A percentile compares a stretch with the other conserved stretches of the same genome.
Conservation (phyloP, 1,284 basidiomycete genomes). For the Cutaneotrichosporon cutaneum region DNA sequence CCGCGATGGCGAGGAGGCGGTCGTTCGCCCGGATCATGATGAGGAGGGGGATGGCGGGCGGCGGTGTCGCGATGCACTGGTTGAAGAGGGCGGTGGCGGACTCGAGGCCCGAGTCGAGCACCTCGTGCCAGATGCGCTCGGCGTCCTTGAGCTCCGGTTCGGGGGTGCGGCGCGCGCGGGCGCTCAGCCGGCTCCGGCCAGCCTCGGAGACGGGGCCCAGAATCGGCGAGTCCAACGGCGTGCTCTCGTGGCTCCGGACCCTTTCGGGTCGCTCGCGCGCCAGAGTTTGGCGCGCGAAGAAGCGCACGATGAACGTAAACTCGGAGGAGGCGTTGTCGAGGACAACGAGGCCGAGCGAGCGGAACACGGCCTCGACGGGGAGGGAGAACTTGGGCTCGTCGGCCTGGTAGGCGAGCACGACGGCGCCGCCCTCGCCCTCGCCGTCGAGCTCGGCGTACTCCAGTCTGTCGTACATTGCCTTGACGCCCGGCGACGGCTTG, state of each 20-base stretch:
- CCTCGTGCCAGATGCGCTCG: constrained; percentile 74
- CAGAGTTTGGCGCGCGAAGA: constrained; percentile 60
- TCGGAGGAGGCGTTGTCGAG: constrained; percentile 91
- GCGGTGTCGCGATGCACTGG: constrained; percentile 54
- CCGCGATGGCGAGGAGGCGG: constrained; percentile 67
- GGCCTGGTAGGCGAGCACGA: constrained; percentile 78
- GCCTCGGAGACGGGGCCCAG: constrained; percentile 37
- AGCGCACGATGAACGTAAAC: constrained; percentile 78
- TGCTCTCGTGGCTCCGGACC: constrained; percentile 24
- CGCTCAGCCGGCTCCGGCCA: constrained; percentile 18
- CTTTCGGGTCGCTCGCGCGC: too few species aligned
- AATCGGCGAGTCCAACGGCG: constrained; percentile 35
- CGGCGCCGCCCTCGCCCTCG: constrained; percentile 64
- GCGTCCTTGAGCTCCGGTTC: constrained; percentile 50
- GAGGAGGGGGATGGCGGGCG: constrained; percentile 70
- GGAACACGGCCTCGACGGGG: constrained; percentile 74
- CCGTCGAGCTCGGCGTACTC: constrained; percentile 62
- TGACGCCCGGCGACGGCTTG: too few species aligned
- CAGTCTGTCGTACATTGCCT: constrained; percentile 57
- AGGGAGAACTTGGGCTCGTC: constrained; percentile 69
- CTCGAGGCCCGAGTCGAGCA: constrained; percentile 82
- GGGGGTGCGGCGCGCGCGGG: neutral
- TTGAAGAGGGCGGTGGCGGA: constrained; percentile 61
- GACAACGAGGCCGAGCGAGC: constrained; percentile 80
- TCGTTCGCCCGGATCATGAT: constrained; percentile 87